These are phyloP conservation scores for Daldinia eschscholtzii DNA, from an alignment of 2,329 filamentous ascomycete genomes.

Conservation along the genomic window DNA sequence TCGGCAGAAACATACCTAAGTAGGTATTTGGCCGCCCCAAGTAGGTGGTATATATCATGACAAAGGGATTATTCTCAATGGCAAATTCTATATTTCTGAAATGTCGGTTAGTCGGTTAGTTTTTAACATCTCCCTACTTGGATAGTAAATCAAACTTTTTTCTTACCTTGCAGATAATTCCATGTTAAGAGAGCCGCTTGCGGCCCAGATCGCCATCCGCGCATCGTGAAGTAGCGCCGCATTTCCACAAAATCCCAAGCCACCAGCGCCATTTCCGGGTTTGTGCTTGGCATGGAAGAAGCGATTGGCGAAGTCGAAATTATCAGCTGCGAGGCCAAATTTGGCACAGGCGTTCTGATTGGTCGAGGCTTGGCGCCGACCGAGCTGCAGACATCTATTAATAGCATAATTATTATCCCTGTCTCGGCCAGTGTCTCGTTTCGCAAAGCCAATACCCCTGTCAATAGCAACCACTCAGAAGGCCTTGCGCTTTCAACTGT, in stretches of 20 bases:
- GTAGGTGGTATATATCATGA: not conserved
- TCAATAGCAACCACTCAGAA: slow-evolving; percentile 45
- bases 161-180: slow-evolving; percentile 12
- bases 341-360: slow-evolving; percentile 40
- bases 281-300: slow-evolving; percentile 36
- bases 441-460: slow-evolving; percentile 51
- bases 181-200: slow-evolving; percentile 26
- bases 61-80: not conserved
- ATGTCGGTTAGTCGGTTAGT: not conserved
- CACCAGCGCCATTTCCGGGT: slow-evolving; percentile 41
- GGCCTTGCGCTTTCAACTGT: slow-evolving; percentile 33
- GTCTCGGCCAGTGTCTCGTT: slow-evolving; percentile 48
- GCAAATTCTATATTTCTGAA: not conserved
- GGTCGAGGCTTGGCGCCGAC: slow-evolving; percentile 39
- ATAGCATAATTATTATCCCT: slow-evolving; percentile 46
- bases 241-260: slow-evolving; percentile 38
- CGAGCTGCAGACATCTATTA: slow-evolving; percentile 46
- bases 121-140: slow-evolving; percentile 3
- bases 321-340: slow-evolving; percentile 47
- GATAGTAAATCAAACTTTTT: slow-evolving; percentile 6
- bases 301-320: slow-evolving; percentile 46
- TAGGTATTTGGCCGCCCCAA: not conserved
- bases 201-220: slow-evolving; percentile 13
- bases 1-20: not conserved
- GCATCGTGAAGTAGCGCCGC: slow-evolving; percentile 33